These are phyloP conservation scores for Pyrenochaeta sp. DNA, from an alignment of 2,329 filamentous ascomycete genomes.

Conservation along the genomic window DNA sequence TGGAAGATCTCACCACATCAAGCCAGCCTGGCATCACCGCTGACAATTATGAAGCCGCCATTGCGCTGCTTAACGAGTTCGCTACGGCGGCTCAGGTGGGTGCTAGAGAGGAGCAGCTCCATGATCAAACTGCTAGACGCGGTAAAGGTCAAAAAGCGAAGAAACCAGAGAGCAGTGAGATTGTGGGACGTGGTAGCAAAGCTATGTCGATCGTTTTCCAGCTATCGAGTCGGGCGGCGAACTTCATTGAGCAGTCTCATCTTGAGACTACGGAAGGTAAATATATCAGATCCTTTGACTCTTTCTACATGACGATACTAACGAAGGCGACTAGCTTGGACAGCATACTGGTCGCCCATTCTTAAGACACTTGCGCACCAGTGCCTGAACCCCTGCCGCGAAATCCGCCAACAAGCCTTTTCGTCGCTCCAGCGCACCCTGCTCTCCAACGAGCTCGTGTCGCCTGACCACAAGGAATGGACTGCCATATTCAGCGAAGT, in stretches of 20 bases:
- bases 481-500: constrained; percentile 94
- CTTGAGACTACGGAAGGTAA: constrained; percentile 83
- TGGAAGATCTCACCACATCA: constrained; percentile 75
- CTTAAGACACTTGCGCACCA: constrained; percentile 88
- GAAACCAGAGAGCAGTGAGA: constrained; percentile 70
- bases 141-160: constrained; percentile 60
- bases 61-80: constrained; percentile 86
- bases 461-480: constrained; percentile 89
- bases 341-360: constrained; percentile 95
- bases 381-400: constrained; percentile 92
- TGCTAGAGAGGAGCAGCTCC: constrained; percentile 72
- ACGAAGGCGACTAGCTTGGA: constrained; percentile 72
- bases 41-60: constrained; percentile 92
- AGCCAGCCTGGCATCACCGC: constrained; percentile 85
- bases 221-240: constrained; percentile 81
- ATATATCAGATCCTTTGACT: constrained; percentile 16
- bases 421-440: constrained; percentile 84
- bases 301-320: constrained; percentile 3
- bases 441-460: constrained; percentile 82
- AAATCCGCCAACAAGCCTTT: constrained; percentile 89
- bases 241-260: constrained; percentile 90
- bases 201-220: constrained; percentile 83
- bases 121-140: constrained; percentile 62
- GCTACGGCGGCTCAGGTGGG: constrained; percentile 81
- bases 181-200: constrained; percentile 78